Base-by-base conservation (phyloP, 768 basidiomycete species). In the Boletus huronensis region DNA sequence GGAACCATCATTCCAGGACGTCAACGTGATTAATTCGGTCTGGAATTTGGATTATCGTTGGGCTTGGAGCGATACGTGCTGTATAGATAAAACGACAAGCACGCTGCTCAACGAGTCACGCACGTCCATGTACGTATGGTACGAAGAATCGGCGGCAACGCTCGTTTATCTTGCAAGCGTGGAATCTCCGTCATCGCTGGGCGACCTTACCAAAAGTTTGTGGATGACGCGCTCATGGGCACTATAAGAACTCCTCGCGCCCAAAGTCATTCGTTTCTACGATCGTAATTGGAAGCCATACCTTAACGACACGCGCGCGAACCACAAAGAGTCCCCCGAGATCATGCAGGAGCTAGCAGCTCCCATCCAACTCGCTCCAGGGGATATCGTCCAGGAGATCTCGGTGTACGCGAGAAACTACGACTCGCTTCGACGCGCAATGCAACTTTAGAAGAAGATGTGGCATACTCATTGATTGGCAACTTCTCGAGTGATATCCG, bases 161-260 rank as follows among this genome's bases (percentile, higher is more conserved):
- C 19, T 39, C 38, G 19, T 39, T 39, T 39, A 39, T 19, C n/a
- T 39, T 19, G 19, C 19, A 19, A 19, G 19, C 38, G 19, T 39
- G 10, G 38, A 5, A 9, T 19, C 19, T 11, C 38, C 10, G 11
- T 39, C 38, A 19, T 39, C 19, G 5, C 35, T 36, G 35, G 35
- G 35, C 17, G 38, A 39, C 19, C 38, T 21, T 19, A 19, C 19
- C 19, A 11, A 19, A 21, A 39, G 38, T 19, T 11, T 39, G 11
- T 21, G 58, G 58, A 58, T 58, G 58, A 50, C 32, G 5, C 51
- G 58, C 19, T 47, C 51, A 6, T 59, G 58, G 58, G 50, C 58
- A 0, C 6, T 58, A 19, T 58, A 60, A 40, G 59, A 59, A 25
- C 34, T 58, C 16, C 59, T 61, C 9, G 41, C 50, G 6, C 38